phyloP scores from a whole-genome alignment of 805 yeast species.

The Dipodascopsis tothii region DNA sequence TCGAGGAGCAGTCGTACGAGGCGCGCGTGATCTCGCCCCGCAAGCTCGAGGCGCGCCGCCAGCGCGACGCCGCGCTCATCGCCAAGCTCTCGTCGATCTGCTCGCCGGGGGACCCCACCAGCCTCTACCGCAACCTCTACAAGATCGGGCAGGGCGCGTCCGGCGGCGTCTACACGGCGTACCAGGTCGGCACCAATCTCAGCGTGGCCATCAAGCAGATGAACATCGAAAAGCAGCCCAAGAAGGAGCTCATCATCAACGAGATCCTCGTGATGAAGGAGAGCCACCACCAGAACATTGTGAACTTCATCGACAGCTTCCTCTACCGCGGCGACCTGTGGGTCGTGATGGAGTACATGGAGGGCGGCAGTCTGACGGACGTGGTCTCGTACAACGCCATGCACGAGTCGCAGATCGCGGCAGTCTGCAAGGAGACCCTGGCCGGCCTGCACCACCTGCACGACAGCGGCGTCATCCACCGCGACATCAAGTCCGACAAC shows the following conservation, averaged over 20 bases:
- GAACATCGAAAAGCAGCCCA: slow-evolving; percentile 90
- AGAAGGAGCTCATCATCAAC: slow-evolving; percentile 87
- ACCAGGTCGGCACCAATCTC: slow-evolving; percentile 36
- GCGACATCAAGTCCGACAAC: slow-evolving; percentile 96
- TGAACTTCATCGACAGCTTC: slow-evolving; percentile 84
- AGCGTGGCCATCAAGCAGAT: slow-evolving; percentile 93
- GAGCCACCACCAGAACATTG: slow-evolving; percentile 82
- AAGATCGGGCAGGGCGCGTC: slow-evolving; percentile 98
- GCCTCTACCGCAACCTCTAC: slow-evolving; percentile 44
- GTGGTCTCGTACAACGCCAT: slow-evolving; percentile 82
- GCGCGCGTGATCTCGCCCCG: slow-evolving; percentile 31
- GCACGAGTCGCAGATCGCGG: slow-evolving; percentile 82
- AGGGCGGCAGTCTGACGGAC: slow-evolving; percentile 95
- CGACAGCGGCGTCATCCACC: slow-evolving; percentile 83
- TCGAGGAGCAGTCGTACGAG: not conserved
- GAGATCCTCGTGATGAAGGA: slow-evolving; percentile 96
- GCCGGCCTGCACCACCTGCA: slow-evolving; percentile 89
- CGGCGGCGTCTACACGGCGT: slow-evolving; percentile 92
- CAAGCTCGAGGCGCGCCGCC: slow-evolving; percentile 71
- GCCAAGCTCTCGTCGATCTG: slow-evolving; percentile 77
- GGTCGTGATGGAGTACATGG: slow-evolving; percentile 99
- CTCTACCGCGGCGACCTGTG: slow-evolving; percentile 63
- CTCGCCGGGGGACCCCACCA: slow-evolving; percentile 76
- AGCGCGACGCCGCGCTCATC: slow-evolving; percentile 70
- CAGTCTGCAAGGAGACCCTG: slow-evolving; percentile 82